phyloP scores from a whole-genome alignment of 208 protist genomes.

The Borovskyia barvae region DNA sequence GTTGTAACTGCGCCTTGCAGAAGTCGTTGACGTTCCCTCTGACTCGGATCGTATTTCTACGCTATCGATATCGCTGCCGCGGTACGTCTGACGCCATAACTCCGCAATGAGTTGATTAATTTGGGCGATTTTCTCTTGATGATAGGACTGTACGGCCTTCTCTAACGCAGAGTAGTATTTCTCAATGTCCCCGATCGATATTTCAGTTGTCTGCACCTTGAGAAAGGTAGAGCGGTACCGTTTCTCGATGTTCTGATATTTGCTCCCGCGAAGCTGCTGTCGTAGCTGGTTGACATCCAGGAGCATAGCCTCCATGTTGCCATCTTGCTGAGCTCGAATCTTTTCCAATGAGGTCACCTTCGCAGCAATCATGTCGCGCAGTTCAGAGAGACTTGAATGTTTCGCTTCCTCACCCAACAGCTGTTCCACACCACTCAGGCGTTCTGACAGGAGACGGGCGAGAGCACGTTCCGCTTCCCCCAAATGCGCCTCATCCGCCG shows the following conservation, averaged over 20 bases:
- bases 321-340: constrained; percentile 66
- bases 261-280: constrained; percentile 58
- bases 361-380: constrained; percentile 71
- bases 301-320: constrained; percentile 77
- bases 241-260: constrained; percentile 85
- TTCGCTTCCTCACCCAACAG: constrained; percentile 56
- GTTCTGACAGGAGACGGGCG: constrained; percentile 36
- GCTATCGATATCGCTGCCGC: constrained; percentile 96
- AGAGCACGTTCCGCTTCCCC: constrained; percentile 35
- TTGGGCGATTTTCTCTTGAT: constrained; percentile 98
- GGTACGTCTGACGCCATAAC: constrained; percentile 98
- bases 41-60: constrained; percentile 96
- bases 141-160: constrained; percentile 96
- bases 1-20: constrained; percentile 73
- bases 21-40: constrained; percentile 67
- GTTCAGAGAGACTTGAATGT: constrained; percentile 35
- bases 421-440: constrained; percentile 34
- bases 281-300: constrained; percentile 58
- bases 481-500: constrained; percentile 50
- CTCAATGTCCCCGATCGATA: constrained; percentile 87
- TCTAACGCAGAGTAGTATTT: constrained; percentile 92
- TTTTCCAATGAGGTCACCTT: constrained; percentile 67
- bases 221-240: constrained; percentile 88
- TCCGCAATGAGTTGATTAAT: constrained; percentile 98
- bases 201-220: constrained; percentile 86